A percentile compares a stretch with the other conserved stretches of the same genome.
These are phyloP conservation scores for Sungouiella blattae DNA, from an alignment of 805 yeast species.

Conservation along the genomic window DNA sequence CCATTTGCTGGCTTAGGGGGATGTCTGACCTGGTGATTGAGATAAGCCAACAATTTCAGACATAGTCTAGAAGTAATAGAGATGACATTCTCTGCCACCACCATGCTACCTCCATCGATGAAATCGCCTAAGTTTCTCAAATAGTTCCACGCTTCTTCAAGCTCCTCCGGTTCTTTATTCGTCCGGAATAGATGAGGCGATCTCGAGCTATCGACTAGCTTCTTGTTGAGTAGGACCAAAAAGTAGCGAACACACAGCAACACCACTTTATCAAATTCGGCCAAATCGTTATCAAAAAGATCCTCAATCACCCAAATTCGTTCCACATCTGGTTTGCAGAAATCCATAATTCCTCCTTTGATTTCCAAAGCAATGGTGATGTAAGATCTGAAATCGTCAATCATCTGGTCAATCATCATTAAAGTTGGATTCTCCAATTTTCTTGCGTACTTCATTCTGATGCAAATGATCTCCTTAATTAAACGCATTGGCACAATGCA, in stretches of 20 bases:
- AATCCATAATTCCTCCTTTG: slow-evolving; percentile 61
- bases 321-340: slow-evolving; percentile 48
- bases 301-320: slow-evolving; percentile 71
- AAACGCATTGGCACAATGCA: slow-evolving; percentile 75
- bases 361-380: slow-evolving; percentile 72
- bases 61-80: slow-evolving; percentile 62
- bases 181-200: slow-evolving; percentile 65
- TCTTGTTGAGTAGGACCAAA: slow-evolving; percentile 66
- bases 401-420: slow-evolving; percentile 94
- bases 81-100: slow-evolving; percentile 75
- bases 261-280: slow-evolving; percentile 59
- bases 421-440: slow-evolving; percentile 81
- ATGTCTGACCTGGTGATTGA: slow-evolving; percentile 61
- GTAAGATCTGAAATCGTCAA: slow-evolving; percentile 78
- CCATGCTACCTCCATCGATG: slow-evolving; percentile 76
- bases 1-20: slow-evolving; percentile 45
- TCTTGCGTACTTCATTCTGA: slow-evolving; percentile 73
- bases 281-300: slow-evolving; percentile 51
- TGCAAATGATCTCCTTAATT: slow-evolving; percentile 71
- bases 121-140: slow-evolving; percentile 73
- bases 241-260: slow-evolving; percentile 71
- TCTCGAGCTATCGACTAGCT: slow-evolving; percentile 72
- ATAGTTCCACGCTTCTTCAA: slow-evolving; percentile 78
- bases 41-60: slow-evolving; percentile 64
- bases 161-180: slow-evolving; percentile 86